These are phyloP conservation scores for Chenopodium suecicum DNA, from an alignment of 148 eudicot species.

Conservation along the genomic window DNA sequence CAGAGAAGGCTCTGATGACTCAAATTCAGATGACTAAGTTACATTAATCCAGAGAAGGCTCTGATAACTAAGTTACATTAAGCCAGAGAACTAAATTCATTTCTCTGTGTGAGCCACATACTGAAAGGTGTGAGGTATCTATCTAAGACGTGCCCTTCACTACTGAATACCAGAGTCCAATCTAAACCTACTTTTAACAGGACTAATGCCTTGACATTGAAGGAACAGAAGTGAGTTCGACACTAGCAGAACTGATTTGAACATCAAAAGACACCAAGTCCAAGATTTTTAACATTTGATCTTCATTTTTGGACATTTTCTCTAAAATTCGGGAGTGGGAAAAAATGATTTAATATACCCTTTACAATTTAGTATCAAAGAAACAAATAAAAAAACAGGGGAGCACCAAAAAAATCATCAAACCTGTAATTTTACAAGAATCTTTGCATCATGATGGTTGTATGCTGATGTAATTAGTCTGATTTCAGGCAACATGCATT, in stretches of 20 bases:
- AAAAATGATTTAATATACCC: neutral
- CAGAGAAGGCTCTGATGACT: neutral
- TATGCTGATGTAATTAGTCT: too few relatives aligned
- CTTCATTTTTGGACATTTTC: neutral
- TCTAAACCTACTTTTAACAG: too few relatives aligned
- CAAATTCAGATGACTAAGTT: neutral
- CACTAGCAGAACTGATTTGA: too few relatives aligned
- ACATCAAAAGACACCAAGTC: neutral
- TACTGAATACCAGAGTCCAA: too few relatives aligned
- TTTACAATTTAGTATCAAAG: neutral
- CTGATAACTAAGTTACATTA: neutral
- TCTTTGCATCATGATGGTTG: neutral
- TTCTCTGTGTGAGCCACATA: neutral
- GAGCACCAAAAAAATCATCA: neutral
- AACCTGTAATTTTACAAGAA: conserved; percentile 5
- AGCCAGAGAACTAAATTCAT: neutral
- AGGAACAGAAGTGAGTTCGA: too few relatives aligned
- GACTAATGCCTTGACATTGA: too few relatives aligned
- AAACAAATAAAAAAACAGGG: too few relatives aligned
- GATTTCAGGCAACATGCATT: neutral
- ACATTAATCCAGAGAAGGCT: neutral
- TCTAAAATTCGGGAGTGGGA: neutral
- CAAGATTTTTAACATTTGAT: neutral
- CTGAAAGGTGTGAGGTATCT: neutral
- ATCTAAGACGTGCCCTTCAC: too few relatives aligned